Evolutionary conservation across 768 basidiomycete genomes (phyloP), one percentile per base, ranked within the genome.

Genomic region (Termitomyces sp.): DNA sequence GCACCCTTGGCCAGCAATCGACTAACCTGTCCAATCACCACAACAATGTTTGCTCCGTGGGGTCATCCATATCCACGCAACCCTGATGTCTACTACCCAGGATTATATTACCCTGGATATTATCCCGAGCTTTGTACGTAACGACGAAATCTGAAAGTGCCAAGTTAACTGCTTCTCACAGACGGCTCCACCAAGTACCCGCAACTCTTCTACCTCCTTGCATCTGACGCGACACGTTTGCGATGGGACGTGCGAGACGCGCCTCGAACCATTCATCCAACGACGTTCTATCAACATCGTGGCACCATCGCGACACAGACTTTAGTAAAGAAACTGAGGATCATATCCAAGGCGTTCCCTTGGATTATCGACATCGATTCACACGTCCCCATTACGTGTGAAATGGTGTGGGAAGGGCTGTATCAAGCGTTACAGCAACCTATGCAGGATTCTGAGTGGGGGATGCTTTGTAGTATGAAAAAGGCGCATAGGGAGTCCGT

Each of bases 391-490:
- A 67, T 81, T 24, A 83, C 83, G 1, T 84, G 82, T 58, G 73
- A 77, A 49, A 73, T 75, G 20, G 70, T 89, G 5, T 86, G 86
- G 74, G 78, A 81, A 32, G 80, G 76, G 3, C 40, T 89, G 20
- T 71, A 82, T 57, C 61, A 69, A 6, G 73, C 65, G 48, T 70
- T 90, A 28, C 82, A 87, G 51, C 72, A 80, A 49, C 77, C 75
- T 7, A 73, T 90, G 20, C 76, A 61, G 1, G 85, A 88, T 58
- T 85, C 85, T 4, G 88, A 89, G 63, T 89, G 87, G 86, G 85
- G 82, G 0, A 69, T 84, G 47, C 71, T 82, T 18, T 65, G 77
- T 6, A 65, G 56, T 28, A 78, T 83, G 46, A 76, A 75, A 67
- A 74, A 75, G 57, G 5, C 8, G 1, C 66, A 65, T 58, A 72